Conservation (phyloP, 352 stramenopile genomes). For the Thalassiosira sp. region DNA sequence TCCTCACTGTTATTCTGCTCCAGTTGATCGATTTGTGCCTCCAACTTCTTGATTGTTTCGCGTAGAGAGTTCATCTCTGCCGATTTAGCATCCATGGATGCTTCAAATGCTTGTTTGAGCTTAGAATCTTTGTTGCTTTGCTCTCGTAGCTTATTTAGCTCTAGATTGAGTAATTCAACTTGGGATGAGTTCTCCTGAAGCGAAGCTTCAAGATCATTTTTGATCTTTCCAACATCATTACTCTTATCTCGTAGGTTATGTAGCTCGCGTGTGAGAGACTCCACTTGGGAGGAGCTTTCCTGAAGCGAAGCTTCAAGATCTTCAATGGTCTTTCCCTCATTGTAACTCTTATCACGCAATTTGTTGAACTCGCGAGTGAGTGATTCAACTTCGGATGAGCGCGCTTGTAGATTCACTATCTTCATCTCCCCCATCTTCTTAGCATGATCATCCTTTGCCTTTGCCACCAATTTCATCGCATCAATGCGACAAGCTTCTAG, state of each 20-base stretch:
- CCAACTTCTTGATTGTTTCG: not conserved
- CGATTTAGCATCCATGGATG: not conserved
- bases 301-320: not conserved
- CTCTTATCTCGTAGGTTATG: not conserved
- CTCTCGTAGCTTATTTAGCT: conserved; percentile 3
- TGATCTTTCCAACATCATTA: not conserved
- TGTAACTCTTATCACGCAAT: not conserved
- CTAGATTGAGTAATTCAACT: conserved; percentile 1
- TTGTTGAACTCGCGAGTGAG: not conserved
- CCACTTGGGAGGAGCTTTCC: not conserved
- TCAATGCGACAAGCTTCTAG: conserved; percentile 10
- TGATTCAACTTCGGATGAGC: conserved; percentile 1
- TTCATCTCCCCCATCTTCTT: conserved; percentile 8
- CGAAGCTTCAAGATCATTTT: not conserved
- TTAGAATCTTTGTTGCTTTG: not conserved
- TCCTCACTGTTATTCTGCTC: not conserved
- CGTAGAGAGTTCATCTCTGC: conserved; percentile 4
- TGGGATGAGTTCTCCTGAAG: not conserved
- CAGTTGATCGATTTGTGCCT: conserved; percentile 13
- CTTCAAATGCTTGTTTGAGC: conserved; percentile 11
- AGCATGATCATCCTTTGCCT: conserved; percentile 5
- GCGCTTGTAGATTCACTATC: conserved; percentile 12
- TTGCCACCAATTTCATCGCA: conserved; percentile 4
- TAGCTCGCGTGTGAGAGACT: conserved; percentile 5
- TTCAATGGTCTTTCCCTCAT: not conserved